Evolutionary conservation across 495 filamentous ascomycete species (phyloP), one percentile per base, ranked within the genome.

Genomic region (Mytilinidion resinicola): DNA sequence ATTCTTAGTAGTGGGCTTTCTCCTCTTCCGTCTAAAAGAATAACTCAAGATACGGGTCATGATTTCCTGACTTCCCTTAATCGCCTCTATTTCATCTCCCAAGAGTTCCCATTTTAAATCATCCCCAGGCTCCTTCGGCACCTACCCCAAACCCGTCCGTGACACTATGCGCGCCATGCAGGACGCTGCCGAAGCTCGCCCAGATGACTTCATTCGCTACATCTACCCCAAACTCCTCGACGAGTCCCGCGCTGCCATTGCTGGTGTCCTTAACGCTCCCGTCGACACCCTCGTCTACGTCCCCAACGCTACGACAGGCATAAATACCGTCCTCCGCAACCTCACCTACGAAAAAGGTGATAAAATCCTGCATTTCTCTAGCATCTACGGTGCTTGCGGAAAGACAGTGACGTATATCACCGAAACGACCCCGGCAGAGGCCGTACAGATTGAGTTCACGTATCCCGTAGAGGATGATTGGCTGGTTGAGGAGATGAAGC

Each of bases 311-410:
- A 91, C 89, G 0, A 85, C 82, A 0, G 91, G 86, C 46, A 74
- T 95, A 51, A 89, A 89, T 72, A 90, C 86, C 5, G 82, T 96
- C 4, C 77, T 96, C 15, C 82, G 84, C 53, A 90, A 87, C 67
- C 68, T 96, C 10, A 66, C 69, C 3, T 90, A 77, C 62, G 67
- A 53, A 3, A 55, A 59, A 9, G 65, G 65, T 1, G 72, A 74
- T 51, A 54, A 61, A 5, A 72, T 74, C 55, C 47, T 72, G n/a
- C 74, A 79, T 59, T 91, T 96, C 66, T 77, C 77, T 37, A 89
- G 86, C 43, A 79, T 92, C 48, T 96, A 96, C 70, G 85, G 82
- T 19, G 85, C 81, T 3, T 88, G 89, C 62, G 84, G 82, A 55
- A 88, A 87, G 58, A 81, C 81, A 0, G 67, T 95, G 15, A 73